A percentile compares a stretch with the other conserved stretches of the same genome.
These are phyloP conservation scores for Tuber borchii DNA, from an alignment of 495 filamentous ascomycete genomes.

Conservation along the genomic window DNA sequence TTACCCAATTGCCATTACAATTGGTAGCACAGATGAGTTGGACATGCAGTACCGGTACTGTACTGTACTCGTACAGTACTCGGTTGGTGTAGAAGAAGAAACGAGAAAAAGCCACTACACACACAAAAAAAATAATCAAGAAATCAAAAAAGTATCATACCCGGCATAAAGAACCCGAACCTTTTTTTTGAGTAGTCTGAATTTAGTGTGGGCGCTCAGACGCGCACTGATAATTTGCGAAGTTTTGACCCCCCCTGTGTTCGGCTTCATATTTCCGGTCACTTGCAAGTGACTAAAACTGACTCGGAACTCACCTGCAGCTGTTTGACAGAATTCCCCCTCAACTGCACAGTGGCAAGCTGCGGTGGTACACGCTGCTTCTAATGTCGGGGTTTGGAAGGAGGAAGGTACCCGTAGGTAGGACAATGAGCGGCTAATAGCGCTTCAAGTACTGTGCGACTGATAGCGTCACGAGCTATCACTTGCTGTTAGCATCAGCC, in stretches of 20 bases:
- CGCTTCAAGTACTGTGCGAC: neutral
- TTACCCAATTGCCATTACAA: neutral
- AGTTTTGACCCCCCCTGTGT: no score
- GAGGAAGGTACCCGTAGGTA: neutral
- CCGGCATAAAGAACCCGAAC: no score
- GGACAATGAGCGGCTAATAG: neutral
- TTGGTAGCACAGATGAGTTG: neutral
- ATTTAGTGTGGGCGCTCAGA: no score
- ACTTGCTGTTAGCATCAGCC: neutral
- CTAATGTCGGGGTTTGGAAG: neutral
- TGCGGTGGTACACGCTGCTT: neutral
- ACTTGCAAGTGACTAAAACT: neutral
- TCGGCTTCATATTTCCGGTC: no score
- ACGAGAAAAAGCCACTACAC: conserved; percentile 3
- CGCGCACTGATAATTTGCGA: no score
- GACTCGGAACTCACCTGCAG: neutral
- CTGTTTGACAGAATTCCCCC: neutral
- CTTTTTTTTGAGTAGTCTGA: no score
- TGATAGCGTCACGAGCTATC: neutral
- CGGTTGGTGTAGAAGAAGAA: neutral
- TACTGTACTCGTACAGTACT: neutral
- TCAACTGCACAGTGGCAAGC: neutral
- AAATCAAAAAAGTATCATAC: neutral
- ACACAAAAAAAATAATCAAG: neutral
- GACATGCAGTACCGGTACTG: conserved; percentile 3